Conservation (phyloP, 768 basidiomycete species). For the Tylopilus cervinicoccineus region DNA sequence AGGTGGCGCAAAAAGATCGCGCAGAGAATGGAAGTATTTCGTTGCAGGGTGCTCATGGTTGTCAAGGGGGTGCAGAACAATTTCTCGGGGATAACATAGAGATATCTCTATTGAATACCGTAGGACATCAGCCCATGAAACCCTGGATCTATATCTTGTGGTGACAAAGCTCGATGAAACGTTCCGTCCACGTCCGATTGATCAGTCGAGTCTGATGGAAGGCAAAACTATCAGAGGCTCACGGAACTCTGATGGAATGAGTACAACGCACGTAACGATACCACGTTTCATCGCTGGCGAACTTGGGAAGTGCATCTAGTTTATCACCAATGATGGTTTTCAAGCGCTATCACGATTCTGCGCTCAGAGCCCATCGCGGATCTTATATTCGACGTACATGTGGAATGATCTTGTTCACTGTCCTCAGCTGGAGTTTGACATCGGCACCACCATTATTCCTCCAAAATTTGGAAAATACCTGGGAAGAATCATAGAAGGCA, state of each 20-base stretch:
- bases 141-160: slow-evolving; percentile 2
- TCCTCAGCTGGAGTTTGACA: slow-evolving; percentile 22
- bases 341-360: slow-evolving; percentile 29
- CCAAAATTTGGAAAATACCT: slow-evolving; percentile 34
- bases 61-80: background rate
- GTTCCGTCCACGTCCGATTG: slow-evolving; percentile 24
- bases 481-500: slow-evolving; percentile 35
- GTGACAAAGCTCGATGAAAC: slow-evolving; percentile 22
- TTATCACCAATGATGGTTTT: slow-evolving; percentile 25
- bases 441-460: slow-evolving; percentile 23
- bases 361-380: background rate
- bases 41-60: background rate
- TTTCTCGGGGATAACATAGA: background rate
- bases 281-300: slow-evolving; percentile 32
- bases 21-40: background rate
- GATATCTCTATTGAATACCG: background rate
- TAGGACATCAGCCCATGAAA: background rate
- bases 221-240: background rate
- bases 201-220: slow-evolving; percentile 14
- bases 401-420: slow-evolving; percentile 34
- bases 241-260: background rate
- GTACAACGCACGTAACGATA: slow-evolving; percentile 28
- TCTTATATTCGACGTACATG: slow-evolving; percentile 32
- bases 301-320: slow-evolving; percentile 30
- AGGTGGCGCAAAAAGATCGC: background rate